Percentiles rank a stretch among this genome's conserved stretches.
phyloP scores from a whole-genome alignment of 1,284 basidiomycete genomes.

The Heterobasidion occidentale region DNA sequence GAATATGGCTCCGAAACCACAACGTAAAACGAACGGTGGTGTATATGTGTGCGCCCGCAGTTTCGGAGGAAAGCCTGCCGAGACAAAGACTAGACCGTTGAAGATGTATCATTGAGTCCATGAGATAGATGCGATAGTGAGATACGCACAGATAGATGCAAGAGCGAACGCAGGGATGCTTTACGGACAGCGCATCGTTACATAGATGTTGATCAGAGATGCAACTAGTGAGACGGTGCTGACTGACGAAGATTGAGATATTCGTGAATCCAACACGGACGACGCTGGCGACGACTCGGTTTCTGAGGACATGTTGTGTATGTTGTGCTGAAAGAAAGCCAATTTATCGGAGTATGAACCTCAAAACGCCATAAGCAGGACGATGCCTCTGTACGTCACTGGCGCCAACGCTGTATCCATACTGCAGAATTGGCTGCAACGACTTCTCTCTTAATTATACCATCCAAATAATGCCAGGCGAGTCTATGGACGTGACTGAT shows the following conservation, averaged over 20 bases:
- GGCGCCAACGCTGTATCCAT: too few relatives aligned
- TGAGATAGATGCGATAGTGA: not conserved
- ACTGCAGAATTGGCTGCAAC: not conserved
- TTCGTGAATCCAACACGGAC: not conserved
- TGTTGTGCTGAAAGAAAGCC: too few relatives aligned
- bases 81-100: constrained; percentile 24
- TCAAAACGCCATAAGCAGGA: too few relatives aligned
- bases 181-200: not conserved
- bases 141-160: constrained; percentile 11
- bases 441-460: not conserved
- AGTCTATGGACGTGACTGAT: too few relatives aligned
- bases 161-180: constrained; percentile 13
- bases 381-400: too few relatives aligned
- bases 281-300: not conserved
- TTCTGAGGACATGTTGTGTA: not conserved
- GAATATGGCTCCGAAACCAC: constrained; percentile 38
- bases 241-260: constrained; percentile 14
- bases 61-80: constrained; percentile 26
- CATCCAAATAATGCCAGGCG: too few relatives aligned
- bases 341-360: too few relatives aligned
- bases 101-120: not conserved
- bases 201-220: constrained; percentile 2
- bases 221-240: not conserved
- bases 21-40: constrained; percentile 33
- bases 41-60: constrained; percentile 18